These are phyloP conservation scores for Erucastrum elatum DNA, from an alignment of 345 rosid genomes.

Conservation along the genomic window DNA sequence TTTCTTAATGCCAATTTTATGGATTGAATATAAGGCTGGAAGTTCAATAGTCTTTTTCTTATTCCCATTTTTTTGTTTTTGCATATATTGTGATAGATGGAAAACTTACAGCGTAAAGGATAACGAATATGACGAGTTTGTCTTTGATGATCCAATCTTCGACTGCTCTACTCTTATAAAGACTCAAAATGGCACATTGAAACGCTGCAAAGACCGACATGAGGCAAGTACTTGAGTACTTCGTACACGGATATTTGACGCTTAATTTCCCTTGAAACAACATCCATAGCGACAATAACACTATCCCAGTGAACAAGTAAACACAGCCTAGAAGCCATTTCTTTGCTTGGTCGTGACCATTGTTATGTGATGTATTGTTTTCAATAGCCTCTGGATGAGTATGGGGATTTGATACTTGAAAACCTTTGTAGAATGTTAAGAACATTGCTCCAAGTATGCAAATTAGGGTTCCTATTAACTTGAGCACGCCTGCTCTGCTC, in stretches of 20 bases:
- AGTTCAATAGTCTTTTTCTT: background rate
- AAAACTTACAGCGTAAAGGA: conserved; percentile 49
- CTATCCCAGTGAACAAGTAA: conserved; percentile 34
- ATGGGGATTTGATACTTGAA: conserved; percentile 35
- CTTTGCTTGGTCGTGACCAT: conserved; percentile 32
- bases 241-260: conserved; percentile 45
- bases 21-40: background rate
- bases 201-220: conserved; percentile 55
- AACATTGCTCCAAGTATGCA: conserved; percentile 61
- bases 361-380: conserved; percentile 14
- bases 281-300: conserved; percentile 56
- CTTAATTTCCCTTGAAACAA: conserved; percentile 52
- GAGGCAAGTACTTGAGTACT: conserved; percentile 60
- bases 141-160: conserved; percentile 51
- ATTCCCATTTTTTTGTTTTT: background rate
- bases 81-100: background rate
- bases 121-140: conserved; percentile 42
- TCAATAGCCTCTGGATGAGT: conserved; percentile 18
- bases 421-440: conserved; percentile 57
- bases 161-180: conserved; percentile 41
- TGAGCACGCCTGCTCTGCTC: conserved; percentile 46
- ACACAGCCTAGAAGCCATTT: conserved; percentile 53
- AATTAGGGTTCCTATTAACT: conserved; percentile 49
- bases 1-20: background rate
- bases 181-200: conserved; percentile 52